Conservation (phyloP, 306 rosid genomes). For the Quercus wislizeni region DNA sequence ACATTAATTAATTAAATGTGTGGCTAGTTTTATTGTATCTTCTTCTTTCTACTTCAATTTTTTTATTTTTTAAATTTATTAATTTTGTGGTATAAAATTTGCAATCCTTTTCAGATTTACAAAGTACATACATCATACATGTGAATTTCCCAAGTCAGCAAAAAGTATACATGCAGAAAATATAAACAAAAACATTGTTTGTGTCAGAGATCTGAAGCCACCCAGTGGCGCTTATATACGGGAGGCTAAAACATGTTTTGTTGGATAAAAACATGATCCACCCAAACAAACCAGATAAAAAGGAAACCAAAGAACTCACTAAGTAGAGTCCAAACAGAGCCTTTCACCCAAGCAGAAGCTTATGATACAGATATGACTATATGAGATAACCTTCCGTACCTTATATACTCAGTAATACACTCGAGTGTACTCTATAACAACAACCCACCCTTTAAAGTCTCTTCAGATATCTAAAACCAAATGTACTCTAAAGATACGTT, state of each 20-base stretch:
- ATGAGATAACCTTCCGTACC: not conserved
- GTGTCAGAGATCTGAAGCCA: constrained; percentile 42
- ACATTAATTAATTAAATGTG: no score
- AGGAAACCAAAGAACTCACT: not conserved
- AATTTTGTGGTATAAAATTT: no score
- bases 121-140: not conserved
- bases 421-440: constrained; percentile 6
- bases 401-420: not conserved
- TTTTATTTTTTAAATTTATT: no score
- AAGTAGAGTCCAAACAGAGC: not conserved
- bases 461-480: constrained; percentile 36
- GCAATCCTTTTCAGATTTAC: no score
- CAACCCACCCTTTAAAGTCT: not conserved
- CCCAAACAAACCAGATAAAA: constrained; percentile 1
- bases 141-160: not conserved
- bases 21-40: no score
- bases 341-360: no score
- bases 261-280: constrained; percentile 37
- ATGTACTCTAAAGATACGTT: constrained; percentile 48
- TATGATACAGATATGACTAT: no score
- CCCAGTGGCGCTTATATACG: constrained; percentile 35
- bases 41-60: no score
- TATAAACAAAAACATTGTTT: not conserved
- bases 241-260: constrained; percentile 32
- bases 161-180: not conserved